These are phyloP conservation scores for Nicotiana benthamiana DNA, from an alignment of 257 asterid species.

Conservation along the genomic window DNA sequence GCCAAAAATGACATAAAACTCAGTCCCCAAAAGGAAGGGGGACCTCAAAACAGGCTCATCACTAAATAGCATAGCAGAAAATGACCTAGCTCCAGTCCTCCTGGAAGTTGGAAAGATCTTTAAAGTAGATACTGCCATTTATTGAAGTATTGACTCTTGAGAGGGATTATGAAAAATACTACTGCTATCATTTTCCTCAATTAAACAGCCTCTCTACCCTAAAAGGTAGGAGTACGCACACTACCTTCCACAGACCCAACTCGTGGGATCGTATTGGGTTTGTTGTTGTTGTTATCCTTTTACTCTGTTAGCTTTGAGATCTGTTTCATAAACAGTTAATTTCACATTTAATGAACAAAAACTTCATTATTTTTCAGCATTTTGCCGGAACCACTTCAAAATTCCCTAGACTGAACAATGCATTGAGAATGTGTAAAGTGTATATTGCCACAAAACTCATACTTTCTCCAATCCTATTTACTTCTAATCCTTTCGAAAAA, in stretches of 20 bases:
- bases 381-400: background rate
- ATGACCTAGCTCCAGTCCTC: background rate
- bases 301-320: background rate
- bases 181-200: background rate
- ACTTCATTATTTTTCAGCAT: background rate
- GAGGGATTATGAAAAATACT: background rate
- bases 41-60: background rate
- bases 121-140: background rate
- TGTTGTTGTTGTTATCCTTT: no score
- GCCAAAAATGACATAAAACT: background rate
- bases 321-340: background rate
- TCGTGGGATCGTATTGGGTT: no score
- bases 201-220: no score
- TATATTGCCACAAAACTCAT: background rate
- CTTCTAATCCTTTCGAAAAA: no score
- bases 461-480: no score
- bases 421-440: background rate
- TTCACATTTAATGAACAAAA: no score
- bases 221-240: no score
- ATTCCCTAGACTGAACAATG: background rate
- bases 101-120: background rate
- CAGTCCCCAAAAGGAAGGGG: background rate
- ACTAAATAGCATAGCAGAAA: background rate
- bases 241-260: no score
- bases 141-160: background rate